These are phyloP conservation scores for Saksenaea vasiformis DNA, from an alignment of 371 early-diverging fungal species.

Conservation along the genomic window DNA sequence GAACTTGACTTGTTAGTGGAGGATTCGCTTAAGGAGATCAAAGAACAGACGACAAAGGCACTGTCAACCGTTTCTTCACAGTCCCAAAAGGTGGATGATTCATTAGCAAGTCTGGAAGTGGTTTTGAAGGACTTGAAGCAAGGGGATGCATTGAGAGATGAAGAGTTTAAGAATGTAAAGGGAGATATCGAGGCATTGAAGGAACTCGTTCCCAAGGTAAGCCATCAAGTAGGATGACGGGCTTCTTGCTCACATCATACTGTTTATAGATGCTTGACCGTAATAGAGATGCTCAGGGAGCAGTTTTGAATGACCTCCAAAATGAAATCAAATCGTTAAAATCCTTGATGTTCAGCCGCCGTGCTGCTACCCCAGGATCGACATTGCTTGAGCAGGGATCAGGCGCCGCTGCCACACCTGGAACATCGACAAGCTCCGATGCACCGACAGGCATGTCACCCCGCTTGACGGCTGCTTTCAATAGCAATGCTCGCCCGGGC, in stretches of 20 bases:
- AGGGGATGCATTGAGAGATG: conserved; percentile 70
- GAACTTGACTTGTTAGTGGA: conserved; percentile 30
- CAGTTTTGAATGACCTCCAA: conserved; percentile 83
- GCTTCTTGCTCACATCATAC: neutral
- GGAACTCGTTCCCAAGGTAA: conserved; percentile 78
- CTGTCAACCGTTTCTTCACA: conserved; percentile 74
- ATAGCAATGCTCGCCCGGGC: conserved; percentile 25
- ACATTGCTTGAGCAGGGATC: conserved; percentile 31
- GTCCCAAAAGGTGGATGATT: conserved; percentile 72
- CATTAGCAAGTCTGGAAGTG: conserved; percentile 66
- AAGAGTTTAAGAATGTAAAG: conserved; percentile 72
- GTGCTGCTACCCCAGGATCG: conserved; percentile 31
- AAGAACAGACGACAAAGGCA: conserved; percentile 69
- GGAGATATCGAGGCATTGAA: conserved; percentile 79
- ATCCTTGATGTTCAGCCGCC: conserved; percentile 80
- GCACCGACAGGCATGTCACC: conserved; percentile 38
- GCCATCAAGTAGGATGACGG: neutral
- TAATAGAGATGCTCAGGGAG: conserved; percentile 69
- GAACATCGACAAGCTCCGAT: conserved; percentile 13
- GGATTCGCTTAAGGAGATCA: conserved; percentile 56
- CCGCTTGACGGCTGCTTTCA: conserved; percentile 38
- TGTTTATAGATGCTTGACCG: conserved; percentile 68
- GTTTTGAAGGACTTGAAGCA: conserved; percentile 70
- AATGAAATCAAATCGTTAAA: conserved; percentile 91
- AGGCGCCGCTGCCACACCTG: conserved; percentile 30